Conservation (phyloP, 2,329 filamentous ascomycete species). For the Talaromyces sp. region DNA sequence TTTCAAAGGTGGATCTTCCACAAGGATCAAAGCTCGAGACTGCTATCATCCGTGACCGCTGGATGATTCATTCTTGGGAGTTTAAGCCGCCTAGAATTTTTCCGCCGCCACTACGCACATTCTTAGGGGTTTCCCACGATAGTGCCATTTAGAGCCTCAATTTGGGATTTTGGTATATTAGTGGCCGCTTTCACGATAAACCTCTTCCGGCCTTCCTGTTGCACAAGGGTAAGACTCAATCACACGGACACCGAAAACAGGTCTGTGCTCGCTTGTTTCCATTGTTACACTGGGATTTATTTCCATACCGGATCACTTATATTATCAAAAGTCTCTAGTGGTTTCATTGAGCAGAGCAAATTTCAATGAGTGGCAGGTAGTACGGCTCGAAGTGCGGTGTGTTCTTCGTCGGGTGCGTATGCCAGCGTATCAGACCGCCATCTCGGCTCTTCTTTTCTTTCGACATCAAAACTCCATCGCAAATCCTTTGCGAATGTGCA, state of each 20-base stretch:
- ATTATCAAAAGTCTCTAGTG: not conserved
- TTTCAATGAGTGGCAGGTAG: slow-evolving; percentile 3
- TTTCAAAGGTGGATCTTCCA: not conserved
- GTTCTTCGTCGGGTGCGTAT: not conserved
- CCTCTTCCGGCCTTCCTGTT: not conserved
- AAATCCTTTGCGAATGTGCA: not conserved
- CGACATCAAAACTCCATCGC: not conserved
- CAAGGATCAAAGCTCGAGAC: not conserved
- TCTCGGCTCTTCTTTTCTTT: not conserved
- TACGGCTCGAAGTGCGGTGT: slow-evolving; percentile 1
- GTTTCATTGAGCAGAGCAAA: not conserved
- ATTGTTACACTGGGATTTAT: not conserved
- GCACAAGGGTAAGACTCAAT: not conserved
- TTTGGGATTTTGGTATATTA: not conserved
- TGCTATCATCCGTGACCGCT: not conserved
- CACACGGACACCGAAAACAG: not conserved
- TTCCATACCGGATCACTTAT: not conserved
- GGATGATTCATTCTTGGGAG: not conserved
- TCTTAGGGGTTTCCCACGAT: not conserved
- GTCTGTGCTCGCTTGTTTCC: not conserved
- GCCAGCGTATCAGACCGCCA: not conserved
- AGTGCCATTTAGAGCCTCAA: not conserved
- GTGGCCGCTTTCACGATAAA: not conserved
- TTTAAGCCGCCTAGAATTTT: not conserved
- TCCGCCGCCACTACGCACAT: not conserved